Base-by-base conservation (phyloP, 139 green algal species). In the Ettlia oleoabundans region DNA sequence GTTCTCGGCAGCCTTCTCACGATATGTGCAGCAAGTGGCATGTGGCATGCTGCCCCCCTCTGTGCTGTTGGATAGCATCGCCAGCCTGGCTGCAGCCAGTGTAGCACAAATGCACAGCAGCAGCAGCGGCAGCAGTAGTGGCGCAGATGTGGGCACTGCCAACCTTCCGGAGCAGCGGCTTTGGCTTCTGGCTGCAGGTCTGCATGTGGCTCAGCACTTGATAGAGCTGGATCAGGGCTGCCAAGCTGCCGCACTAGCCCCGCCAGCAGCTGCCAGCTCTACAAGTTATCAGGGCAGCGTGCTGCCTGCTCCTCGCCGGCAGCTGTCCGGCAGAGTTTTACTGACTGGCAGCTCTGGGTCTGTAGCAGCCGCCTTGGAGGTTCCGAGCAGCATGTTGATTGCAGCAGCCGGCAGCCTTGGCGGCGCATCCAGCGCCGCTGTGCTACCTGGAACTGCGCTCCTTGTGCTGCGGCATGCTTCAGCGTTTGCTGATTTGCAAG, bases 1-100 rank as follows among this genome's bases (percentile, higher is more conserved):
- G 18, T 82, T 82, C 53, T 4, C 35, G 3, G n/a, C 64, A 1
- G 35, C 22, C 26, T 82, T 82, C 24, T 37, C 47, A 18, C 78
- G 69, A 26, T 35, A 33, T 19, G 8, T 83, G 64, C 78, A 83
- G 51, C 78, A 83, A 51, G 65, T 83, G 28, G 78, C 78, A 1
- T 63, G 42, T 43, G 78, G 78, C 65, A 58, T 77, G 35, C 35
- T 83, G 65, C 35, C 65, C 0, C 43, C 78, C 5, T 9, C 47
- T 2, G 64, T 35, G 7, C 51, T 83, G 64, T 47, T 83, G 19
- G 65, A 83, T 51, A 62, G 78, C 66, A 69, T 83, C 4, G 51
- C 10, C 35, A 9, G 41, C 30, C 30, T 83, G 65, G 35, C 55
- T 55, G 75, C 58, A 3, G 30, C 75, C 38, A 71, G 58, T 40